Base-by-base conservation (phyloP, 2,329 filamentous ascomycete genomes). In the Emergomyces pasteurianus region DNA sequence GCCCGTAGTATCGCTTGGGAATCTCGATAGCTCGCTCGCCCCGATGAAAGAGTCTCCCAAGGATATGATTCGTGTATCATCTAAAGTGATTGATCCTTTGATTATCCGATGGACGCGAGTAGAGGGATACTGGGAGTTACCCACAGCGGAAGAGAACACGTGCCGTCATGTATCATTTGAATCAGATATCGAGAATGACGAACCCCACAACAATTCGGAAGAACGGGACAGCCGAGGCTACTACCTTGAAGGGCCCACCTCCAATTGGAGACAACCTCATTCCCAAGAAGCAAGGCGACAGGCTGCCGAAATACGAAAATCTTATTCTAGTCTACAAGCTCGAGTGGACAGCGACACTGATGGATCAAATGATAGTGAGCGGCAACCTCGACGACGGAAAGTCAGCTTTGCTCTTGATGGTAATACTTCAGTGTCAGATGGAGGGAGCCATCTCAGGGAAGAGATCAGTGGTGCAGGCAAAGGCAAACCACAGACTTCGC, bases 11-110 rank as follows among this genome's bases (percentile, higher is more conserved):
- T 68, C 72, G 9, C 65, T 75, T 40, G 70, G 69, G n/a, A 71
- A 73, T 9, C 65, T 71, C 38, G 72, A 74, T 56, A 62, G 67
- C 4, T 70, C 65, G 3, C 63, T 75, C n/a, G 66, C 67, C 42
- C 64, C 68, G 21, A 69, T 75, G 36, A 70, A 72, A 60, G 63
- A 67, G 50, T 74, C 72, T 10, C 70, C 73, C 4, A 73, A 68
- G 56, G 73, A 74, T 36, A 76, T 75, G 74, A 67, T 75, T 12
- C 68, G 70, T 46, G 66, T 73, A 4, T 75, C 74, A 0, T 69
- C 73, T 38, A 66, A 64, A 3, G 71, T 70, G 16, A 69, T 75
- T 61, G 68, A 74, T 50, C 67, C 65, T 21, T 63, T 76, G 10
- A 63, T 75, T 21, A 63, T 65, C 34, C 63, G 53, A 47, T 74